Conservation (phyloP, 805 yeast genomes). For the Trichomonascus vanleenenianus region DNA sequence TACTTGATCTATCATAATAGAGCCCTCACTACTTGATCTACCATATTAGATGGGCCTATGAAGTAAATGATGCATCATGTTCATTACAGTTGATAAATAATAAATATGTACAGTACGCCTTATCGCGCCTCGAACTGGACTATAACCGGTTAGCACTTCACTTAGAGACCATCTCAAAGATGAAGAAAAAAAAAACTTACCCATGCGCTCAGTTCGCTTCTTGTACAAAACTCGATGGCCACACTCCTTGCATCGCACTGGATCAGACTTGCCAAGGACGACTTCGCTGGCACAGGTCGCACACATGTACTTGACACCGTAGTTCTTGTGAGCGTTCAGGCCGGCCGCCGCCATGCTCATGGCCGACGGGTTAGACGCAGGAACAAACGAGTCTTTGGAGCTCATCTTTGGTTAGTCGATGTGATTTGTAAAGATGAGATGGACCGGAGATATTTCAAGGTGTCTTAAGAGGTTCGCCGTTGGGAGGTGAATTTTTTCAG, state of each 20-base stretch:
- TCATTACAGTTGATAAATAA: neutral
- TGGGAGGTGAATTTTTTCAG: too few relatives aligned
- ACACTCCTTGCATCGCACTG: slow-evolving; percentile 96
- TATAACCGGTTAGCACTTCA: slow-evolving; percentile 2
- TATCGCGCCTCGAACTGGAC: slow-evolving; percentile 75
- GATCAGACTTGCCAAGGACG: slow-evolving; percentile 84
- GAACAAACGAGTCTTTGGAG: slow-evolving; percentile 30
- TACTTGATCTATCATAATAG: too few relatives aligned
- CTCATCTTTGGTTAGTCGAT: slow-evolving; percentile 15
- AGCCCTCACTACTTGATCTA: neutral
- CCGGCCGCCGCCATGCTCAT: slow-evolving; percentile 73
- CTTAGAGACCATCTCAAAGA: neutral
- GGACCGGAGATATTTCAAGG: neutral
- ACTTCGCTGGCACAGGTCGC: slow-evolving; percentile 92
- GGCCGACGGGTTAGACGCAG: slow-evolving; percentile 26
- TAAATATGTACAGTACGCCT: slow-evolving; percentile 5
- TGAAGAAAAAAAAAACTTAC: slow-evolving; percentile 32
- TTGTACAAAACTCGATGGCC: slow-evolving; percentile 97
- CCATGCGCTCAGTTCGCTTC: slow-evolving; percentile 97
- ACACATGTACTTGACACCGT: slow-evolving; percentile 89
- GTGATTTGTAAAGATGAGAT: neutral
- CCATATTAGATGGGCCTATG: too few relatives aligned
- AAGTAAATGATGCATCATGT: too few relatives aligned
- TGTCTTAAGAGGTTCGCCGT: too few relatives aligned
- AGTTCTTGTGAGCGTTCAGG: slow-evolving; percentile 55